A percentile compares a stretch with the other conserved stretches of the same genome.
Evolutionary conservation across 179 eudicot genomes (phyloP).

Genomic region (Beta lomatogona): DNA sequence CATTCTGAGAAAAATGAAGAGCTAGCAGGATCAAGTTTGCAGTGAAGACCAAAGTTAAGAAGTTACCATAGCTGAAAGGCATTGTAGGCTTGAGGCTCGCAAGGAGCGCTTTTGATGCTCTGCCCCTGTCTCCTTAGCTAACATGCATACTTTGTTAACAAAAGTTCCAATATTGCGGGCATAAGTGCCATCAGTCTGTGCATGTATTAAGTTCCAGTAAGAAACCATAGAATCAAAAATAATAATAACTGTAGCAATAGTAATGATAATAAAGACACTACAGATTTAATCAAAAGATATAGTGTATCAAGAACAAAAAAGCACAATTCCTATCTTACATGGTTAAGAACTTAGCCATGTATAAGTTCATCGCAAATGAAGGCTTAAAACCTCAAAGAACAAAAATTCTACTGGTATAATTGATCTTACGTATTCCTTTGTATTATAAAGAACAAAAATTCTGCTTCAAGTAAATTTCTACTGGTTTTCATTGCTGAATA

Average conservation of each 20-base stretch:
- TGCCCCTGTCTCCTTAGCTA: conserved; percentile 63
- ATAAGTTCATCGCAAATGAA: not conserved
- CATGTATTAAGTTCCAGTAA: conserved; percentile 26
- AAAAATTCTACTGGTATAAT: not conserved
- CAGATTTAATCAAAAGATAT: not conserved
- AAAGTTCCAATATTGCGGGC: conserved; percentile 65
- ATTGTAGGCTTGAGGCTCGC: conserved; percentile 84
- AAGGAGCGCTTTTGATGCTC: conserved; percentile 57
- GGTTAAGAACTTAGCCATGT: not conserved
- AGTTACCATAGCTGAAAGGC: conserved; percentile 93
- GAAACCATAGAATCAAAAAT: not conserved
- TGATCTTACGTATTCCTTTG: not conserved
- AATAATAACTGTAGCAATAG: not conserved
- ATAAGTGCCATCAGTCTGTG: conserved; percentile 87
- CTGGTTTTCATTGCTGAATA: not conserved
- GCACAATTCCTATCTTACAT: not conserved
- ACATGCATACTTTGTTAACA: conserved; percentile 56
- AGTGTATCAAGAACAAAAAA: not conserved
- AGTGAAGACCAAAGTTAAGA: conserved; percentile 6
- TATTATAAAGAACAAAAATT: not conserved
- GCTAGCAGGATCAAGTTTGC: not conserved
- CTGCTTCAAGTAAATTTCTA: not conserved
- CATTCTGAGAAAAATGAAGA: not conserved
- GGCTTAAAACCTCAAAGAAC: not conserved
- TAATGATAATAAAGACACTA: not conserved